Percentiles rank a stretch among this genome's conserved stretches.
Conservation (phyloP, 371 early-diverging fungal genomes). For the Mycotypha africana region DNA sequence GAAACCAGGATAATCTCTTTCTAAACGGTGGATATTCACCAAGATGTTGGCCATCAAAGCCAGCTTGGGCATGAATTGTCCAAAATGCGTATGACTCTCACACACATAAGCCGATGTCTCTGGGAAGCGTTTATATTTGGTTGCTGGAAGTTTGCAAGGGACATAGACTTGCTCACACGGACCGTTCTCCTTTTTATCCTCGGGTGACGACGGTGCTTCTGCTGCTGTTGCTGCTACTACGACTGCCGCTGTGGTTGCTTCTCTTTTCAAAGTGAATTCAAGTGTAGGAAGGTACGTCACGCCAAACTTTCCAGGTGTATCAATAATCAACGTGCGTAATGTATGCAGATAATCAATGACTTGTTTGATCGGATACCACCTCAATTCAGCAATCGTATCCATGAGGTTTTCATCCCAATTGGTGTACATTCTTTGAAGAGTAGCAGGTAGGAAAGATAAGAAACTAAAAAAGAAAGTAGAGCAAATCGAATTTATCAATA, state of each 20-base stretch:
- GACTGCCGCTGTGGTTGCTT: background rate
- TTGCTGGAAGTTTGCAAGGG: constrained; percentile 43
- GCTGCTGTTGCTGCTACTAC: too few relatives aligned
- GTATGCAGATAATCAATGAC: background rate
- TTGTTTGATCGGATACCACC: constrained; percentile 1
- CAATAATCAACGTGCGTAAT: background rate
- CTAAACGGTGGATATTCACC: constrained; percentile 2
- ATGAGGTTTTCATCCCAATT: constrained; percentile 2
- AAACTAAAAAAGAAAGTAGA: too few relatives aligned
- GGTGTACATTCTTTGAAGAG: background rate
- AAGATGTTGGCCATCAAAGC: background rate
- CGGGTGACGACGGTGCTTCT: too few relatives aligned
- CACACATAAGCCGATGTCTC: background rate
- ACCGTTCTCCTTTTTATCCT: too few relatives aligned
- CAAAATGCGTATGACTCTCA: constrained; percentile 8
- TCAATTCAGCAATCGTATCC: background rate
- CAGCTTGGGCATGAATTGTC: background rate
- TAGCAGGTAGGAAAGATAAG: background rate
- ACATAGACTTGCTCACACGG: too few relatives aligned
- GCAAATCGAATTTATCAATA: too few relatives aligned
- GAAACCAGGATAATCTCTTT: constrained; percentile 4
- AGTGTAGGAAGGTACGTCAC: background rate
- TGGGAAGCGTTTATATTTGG: constrained; percentile 4
- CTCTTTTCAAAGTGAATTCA: background rate
- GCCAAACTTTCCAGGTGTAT: constrained; percentile 3